Conservation (phyloP, 192 early-diverging fungal genomes). For the Helicostylum pulchrum region DNA sequence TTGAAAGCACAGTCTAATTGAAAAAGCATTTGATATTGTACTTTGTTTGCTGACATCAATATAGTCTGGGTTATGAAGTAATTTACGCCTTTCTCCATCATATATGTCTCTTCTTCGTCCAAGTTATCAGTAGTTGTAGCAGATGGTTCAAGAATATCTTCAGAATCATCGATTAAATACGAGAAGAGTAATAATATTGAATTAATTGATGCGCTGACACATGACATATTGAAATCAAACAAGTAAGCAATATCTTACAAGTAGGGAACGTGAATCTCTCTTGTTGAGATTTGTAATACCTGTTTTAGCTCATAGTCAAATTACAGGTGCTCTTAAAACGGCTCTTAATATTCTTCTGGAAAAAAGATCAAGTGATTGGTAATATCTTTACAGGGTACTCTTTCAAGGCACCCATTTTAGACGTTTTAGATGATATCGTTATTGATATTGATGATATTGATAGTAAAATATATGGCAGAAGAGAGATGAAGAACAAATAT, state of each 20-base stretch:
- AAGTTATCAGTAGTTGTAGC: neutral
- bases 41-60: neutral
- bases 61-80: neutral
- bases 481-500: neutral
- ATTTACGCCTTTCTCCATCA: neutral
- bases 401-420: neutral
- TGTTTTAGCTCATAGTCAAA: neutral
- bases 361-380: conserved; percentile 15
- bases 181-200: too few species aligned
- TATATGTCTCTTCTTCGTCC: neutral
- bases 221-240: too few species aligned
- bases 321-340: conserved; percentile 13
- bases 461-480: too few species aligned
- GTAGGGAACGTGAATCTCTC: neutral
- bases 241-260: neutral
- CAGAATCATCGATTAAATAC: neutral
- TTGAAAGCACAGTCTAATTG: neutral
- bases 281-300: neutral
- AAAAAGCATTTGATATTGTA: neutral
- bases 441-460: too few species aligned
- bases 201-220: too few species aligned
- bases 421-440: neutral
- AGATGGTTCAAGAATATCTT: neutral
- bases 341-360: conserved; percentile 22
- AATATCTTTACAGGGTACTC: neutral